Conservation (phyloP, 345 rosid genomes). For the Moricandia arvensis region DNA sequence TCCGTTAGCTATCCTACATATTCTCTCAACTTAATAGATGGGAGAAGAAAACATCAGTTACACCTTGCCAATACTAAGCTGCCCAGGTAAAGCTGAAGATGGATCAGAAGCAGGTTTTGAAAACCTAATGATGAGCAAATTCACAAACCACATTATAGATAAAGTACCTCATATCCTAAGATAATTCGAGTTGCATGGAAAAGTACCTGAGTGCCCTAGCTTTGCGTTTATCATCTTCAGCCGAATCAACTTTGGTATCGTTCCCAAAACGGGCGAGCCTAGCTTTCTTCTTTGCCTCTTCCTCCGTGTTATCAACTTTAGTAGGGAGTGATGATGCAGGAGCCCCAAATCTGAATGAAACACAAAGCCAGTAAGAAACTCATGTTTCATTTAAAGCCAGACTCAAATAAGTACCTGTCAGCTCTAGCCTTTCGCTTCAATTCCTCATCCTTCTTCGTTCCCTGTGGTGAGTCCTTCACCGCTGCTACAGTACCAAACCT, state of each 20-base stretch:
- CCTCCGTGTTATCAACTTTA: constrained; percentile 39
- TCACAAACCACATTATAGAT: not conserved
- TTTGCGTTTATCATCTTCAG: constrained; percentile 76
- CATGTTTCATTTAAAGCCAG: not conserved
- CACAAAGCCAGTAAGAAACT: not conserved
- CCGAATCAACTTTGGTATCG: constrained; percentile 38
- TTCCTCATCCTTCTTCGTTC: constrained; percentile 61
- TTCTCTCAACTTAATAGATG: not conserved
- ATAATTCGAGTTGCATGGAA: not conserved
- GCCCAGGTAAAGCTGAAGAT: constrained; percentile 35
- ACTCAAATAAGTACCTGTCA: constrained; percentile 56
- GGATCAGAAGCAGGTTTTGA: constrained; percentile 45
- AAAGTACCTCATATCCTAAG: not conserved
- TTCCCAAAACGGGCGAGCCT: constrained; percentile 72
- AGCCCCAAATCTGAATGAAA: constrained; percentile 61
- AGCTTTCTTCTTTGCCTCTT: constrained; percentile 82
- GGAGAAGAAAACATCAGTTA: not conserved
- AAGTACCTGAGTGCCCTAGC: constrained; percentile 74
- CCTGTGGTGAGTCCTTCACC: constrained; percentile 45
- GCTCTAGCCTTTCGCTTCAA: constrained; percentile 90
- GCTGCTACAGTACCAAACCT: constrained; percentile 72
- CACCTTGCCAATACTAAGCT: constrained; percentile 52
- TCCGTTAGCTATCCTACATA: not conserved
- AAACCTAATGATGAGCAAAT: constrained; percentile 43
- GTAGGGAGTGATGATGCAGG: constrained; percentile 43